Conservation (phyloP, 192 early-diverging fungal species). For the Linnemannia exigua region DNA sequence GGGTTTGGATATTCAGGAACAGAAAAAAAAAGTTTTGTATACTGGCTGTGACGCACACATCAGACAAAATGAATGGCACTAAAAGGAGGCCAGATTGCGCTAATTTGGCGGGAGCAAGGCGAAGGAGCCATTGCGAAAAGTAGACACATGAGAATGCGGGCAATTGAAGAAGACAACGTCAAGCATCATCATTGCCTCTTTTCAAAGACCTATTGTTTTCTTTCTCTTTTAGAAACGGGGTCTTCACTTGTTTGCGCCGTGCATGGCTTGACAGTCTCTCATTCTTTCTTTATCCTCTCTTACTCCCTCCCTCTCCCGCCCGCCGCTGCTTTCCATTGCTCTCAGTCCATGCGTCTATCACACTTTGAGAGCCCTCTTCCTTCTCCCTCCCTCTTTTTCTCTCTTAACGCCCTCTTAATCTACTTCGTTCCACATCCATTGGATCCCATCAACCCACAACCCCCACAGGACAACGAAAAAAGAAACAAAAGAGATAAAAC, state of each 20-base stretch:
- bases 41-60: not conserved
- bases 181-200: not conserved
- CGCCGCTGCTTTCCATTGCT: not conserved
- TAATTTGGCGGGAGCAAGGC: not conserved
- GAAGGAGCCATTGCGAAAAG: not conserved
- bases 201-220: not conserved
- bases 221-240: too few relatives aligned
- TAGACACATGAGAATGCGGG: not conserved
- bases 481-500: not conserved
- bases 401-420: not conserved
- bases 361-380: not conserved
- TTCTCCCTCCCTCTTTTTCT: not conserved
- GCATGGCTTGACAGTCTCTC: too few relatives aligned
- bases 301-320: not conserved
- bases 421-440: not conserved
- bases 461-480: not conserved
- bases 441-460: too few relatives aligned
- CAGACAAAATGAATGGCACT: not conserved
- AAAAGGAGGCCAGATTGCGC: not conserved
- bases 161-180: not conserved
- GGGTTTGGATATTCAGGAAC: not conserved
- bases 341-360: not conserved
- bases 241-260: too few relatives aligned
- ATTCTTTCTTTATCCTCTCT: not conserved
- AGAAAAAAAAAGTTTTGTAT: not conserved